These are phyloP conservation scores for Clitopilus hobsonii DNA, from an alignment of 768 basidiomycete genomes.

Conservation along the genomic window DNA sequence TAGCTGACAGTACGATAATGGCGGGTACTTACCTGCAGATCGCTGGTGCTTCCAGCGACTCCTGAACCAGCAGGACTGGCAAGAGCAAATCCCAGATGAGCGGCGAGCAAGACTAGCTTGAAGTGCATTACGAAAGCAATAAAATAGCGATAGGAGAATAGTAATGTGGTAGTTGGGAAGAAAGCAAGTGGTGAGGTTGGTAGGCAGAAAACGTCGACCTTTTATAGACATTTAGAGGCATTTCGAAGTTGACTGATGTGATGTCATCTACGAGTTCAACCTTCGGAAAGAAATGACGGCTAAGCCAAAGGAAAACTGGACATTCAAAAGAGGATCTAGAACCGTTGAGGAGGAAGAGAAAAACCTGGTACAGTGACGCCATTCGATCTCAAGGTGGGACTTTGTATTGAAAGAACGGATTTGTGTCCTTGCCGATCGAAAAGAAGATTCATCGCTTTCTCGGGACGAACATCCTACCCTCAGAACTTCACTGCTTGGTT, in stretches of 20 bases:
- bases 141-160: not conserved
- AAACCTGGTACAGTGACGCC: too few species aligned
- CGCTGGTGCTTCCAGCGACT: not conserved
- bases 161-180: not conserved
- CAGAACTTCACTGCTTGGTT: too few species aligned
- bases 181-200: not conserved
- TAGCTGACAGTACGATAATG: not conserved
- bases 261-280: not conserved
- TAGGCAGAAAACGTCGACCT: not conserved
- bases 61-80: not conserved
- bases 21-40: not conserved
- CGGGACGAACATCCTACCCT: too few species aligned
- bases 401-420: too few species aligned
- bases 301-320: not conserved
- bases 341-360: not conserved
- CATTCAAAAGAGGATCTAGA: not conserved
- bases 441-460: too few species aligned
- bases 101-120: slow-evolving; percentile 1
- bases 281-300: not conserved
- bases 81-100: not conserved
- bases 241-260: not conserved
- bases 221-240: not conserved
- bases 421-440: too few species aligned
- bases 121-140: not conserved
- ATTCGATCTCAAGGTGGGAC: too few species aligned